Base-by-base conservation (phyloP, 1,139 yeast genomes). In the Hansenula lynferdii region DNA sequence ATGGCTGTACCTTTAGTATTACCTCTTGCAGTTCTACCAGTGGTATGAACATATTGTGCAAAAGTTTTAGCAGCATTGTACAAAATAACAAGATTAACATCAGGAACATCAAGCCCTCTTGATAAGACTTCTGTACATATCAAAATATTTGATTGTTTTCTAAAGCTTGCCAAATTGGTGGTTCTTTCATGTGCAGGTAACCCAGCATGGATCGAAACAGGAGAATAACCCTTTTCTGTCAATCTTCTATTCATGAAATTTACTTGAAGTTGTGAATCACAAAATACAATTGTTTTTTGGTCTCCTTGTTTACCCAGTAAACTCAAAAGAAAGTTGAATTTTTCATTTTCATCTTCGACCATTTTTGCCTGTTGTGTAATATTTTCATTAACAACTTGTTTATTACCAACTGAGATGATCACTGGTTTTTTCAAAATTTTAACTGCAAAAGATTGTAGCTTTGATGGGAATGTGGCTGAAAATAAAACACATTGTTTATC, bases 21-120 rank as follows among this genome's bases (percentile, higher is more conserved):
- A 1, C 97, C 98, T 44, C 99, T 70, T 0, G 97, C 99, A 0
- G 99, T 94, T 47, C 99, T 69, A 0, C 99, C 99, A 0, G 90
- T 96, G 22, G 98, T 71, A 61, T 92, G 99, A 7, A 94, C 95
- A 55, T 92, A 92, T 57, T 94, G 98, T 46, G 95, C 97, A 73
- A 90, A 75, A 47, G 92, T 96, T 47, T 75, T 85, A 0, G 97
- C 96, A 0, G 96, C 81, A 57, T 92, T 96, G 56, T 76, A 92
- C 49, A 92, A 85, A 9, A 92, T 68, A 3, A 92, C 97, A 32
- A 89, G 61, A 40, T 79, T 79, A 26, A 92, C 71, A 23, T 82
- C 84, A 41, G 86, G 84, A 11, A 94, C 96, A 61, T 92, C 97
- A 24, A 92, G 64, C 0, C 99, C 99, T 46, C 99, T 69, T 0